Conservation (phyloP, 768 basidiomycete genomes). For the Amyloporia xantha region DNA sequence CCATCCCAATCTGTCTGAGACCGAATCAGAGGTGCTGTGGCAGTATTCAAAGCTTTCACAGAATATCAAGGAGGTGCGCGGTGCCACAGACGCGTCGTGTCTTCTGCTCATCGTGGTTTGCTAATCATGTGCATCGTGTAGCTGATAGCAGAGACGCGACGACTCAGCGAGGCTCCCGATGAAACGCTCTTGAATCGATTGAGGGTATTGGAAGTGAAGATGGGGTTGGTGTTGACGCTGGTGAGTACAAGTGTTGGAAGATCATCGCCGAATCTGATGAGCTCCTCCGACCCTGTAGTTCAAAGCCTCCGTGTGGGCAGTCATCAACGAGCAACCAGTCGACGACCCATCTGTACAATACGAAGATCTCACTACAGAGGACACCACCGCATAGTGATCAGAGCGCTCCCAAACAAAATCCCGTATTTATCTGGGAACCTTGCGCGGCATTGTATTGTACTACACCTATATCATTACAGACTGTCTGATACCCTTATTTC, state of each 20-base stretch:
- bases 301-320: conserved; percentile 94
- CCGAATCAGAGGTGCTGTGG: conserved; percentile 82
- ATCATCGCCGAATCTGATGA: too few relatives aligned
- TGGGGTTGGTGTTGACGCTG: conserved; percentile 90
- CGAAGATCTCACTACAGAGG: not conserved
- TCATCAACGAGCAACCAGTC: conserved; percentile 72
- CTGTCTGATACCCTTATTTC: conserved; percentile 19
- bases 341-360: conserved; percentile 8
- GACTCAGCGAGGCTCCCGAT: conserved; percentile 71
- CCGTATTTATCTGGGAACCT: too few relatives aligned
- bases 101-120: not conserved
- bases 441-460: not conserved
- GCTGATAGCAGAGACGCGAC: conserved; percentile 63
- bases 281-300: conserved; percentile 68
- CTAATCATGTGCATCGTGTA: conserved; percentile 20
- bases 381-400: too few relatives aligned
- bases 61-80: conserved; percentile 63
- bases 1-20: conserved; percentile 55
- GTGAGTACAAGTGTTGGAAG: conserved; percentile 35
- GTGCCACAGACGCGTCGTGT: conserved; percentile 1
- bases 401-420: too few relatives aligned
- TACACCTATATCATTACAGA: conserved; percentile 6
- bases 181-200: conserved; percentile 68
- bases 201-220: conserved; percentile 82
- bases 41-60: conserved; percentile 87